A percentile compares a stretch with the other conserved stretches of the same genome.
These are phyloP conservation scores for Pilobolus umbonatus DNA, from an alignment of 192 early-diverging fungal genomes.

Conservation along the genomic window DNA sequence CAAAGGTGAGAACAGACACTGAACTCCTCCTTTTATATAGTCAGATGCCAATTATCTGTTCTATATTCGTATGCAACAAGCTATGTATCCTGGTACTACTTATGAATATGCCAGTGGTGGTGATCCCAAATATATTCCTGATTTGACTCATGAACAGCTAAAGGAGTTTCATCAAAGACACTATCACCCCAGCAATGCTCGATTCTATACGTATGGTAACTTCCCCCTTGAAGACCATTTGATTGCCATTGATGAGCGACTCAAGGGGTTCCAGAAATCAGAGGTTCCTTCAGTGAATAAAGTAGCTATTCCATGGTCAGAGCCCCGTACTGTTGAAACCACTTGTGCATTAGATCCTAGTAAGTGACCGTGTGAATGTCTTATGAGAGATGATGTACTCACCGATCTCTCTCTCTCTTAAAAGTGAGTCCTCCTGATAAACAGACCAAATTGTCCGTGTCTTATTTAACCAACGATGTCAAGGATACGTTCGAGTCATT, in stretches of 20 bases:
- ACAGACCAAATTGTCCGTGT: slow-evolving; percentile 75
- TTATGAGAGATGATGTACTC: no score
- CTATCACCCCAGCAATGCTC: slow-evolving; percentile 93
- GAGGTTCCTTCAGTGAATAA: slow-evolving; percentile 44
- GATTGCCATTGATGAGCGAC: slow-evolving; percentile 54
- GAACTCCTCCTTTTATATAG: slow-evolving; percentile 34
- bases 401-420: no score
- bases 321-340: slow-evolving; percentile 41
- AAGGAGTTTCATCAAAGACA: slow-evolving; percentile 76
- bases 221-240: slow-evolving; percentile 76
- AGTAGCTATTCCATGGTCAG: slow-evolving; percentile 44
- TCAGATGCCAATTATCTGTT: slow-evolving; percentile 82
- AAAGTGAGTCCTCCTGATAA: slow-evolving; percentile 65
- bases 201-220: slow-evolving; percentile 88
- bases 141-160: slow-evolving; percentile 81
- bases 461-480: slow-evolving; percentile 68
- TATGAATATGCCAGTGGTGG: slow-evolving; percentile 86
- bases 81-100: slow-evolving; percentile 79
- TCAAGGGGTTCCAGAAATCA: slow-evolving; percentile 54
- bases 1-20: not conserved
- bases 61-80: slow-evolving; percentile 68
- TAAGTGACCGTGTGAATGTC: slow-evolving; percentile 24
- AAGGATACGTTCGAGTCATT: slow-evolving; percentile 83
- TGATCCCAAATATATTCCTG: slow-evolving; percentile 81
- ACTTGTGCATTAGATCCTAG: slow-evolving; percentile 68